Evolutionary conservation across 2,329 filamentous ascomycete species (phyloP).

Genomic region (Ophiocordyceps camponoti-rufipedis): DNA sequence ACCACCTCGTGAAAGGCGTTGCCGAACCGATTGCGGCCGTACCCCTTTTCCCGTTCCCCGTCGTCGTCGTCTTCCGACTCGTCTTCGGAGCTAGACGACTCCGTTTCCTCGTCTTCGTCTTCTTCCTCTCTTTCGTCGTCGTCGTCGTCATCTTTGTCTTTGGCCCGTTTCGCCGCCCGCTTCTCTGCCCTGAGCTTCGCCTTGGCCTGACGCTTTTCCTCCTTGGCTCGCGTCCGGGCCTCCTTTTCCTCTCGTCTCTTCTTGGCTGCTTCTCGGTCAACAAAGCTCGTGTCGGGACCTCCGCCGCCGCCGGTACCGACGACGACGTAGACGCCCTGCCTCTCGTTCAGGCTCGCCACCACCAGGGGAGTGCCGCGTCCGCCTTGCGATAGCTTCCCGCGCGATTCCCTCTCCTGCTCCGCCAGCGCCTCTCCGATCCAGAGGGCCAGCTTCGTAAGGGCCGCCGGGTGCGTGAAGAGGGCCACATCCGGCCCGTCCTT

Average conservation of each 20-base stretch:
- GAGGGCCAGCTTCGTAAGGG: constrained; percentile 78
- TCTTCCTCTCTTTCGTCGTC: constrained; percentile 3
- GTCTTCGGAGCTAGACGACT: constrained; percentile 23
- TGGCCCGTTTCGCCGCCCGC: constrained; percentile 33
- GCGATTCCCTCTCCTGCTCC: constrained; percentile 67
- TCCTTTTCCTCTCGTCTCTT: constrained; percentile 45
- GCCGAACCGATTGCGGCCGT: constrained; percentile 77
- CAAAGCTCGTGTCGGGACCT: constrained; percentile 50
- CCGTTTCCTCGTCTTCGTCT: constrained; percentile 26
- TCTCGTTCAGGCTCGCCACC: constrained; percentile 76
- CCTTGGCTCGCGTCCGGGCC: constrained; percentile 41
- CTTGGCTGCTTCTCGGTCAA: constrained; percentile 47
- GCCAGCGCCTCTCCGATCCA: constrained; percentile 89
- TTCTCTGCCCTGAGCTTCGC: constrained; percentile 43
- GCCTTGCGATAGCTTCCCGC: constrained; percentile 49
- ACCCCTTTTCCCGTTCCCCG: constrained; percentile 38
- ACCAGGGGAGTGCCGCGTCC: constrained; percentile 70
- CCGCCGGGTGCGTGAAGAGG: constrained; percentile 86
- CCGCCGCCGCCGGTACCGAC: constrained; percentile 84
- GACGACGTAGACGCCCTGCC: constrained; percentile 72
- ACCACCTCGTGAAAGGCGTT: constrained; percentile 93
- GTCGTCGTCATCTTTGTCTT: constrained; percentile 20
- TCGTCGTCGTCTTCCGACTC: constrained; percentile 37
- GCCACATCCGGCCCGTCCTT: constrained; percentile 83
- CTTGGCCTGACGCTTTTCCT: constrained; percentile 37